Percentiles rank a stretch among this genome's conserved stretches.
phyloP scores from a whole-genome alignment of 2,329 filamentous ascomycete genomes.

The Cytospora piceae region DNA sequence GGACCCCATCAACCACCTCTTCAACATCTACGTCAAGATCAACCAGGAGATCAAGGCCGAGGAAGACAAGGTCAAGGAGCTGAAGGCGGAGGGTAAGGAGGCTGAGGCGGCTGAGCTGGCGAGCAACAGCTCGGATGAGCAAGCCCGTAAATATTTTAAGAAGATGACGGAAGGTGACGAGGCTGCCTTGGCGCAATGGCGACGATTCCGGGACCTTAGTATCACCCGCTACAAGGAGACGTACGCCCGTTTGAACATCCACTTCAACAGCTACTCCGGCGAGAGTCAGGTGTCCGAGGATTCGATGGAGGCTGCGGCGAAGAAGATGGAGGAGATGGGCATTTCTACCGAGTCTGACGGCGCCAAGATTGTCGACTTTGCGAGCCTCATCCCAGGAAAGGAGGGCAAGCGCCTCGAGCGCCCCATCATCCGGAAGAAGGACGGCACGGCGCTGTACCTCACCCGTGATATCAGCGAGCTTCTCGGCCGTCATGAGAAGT shows the following conservation, averaged over 20 bases:
- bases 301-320: constrained; percentile 66
- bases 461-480: constrained; percentile 79
- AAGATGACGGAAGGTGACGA: constrained; percentile 71
- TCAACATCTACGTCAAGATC: constrained; percentile 80
- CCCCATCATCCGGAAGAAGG: constrained; percentile 72
- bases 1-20: constrained; percentile 82
- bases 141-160: constrained; percentile 74
- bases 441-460: constrained; percentile 77
- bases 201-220: constrained; percentile 67
- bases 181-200: constrained; percentile 64
- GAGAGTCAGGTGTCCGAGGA: constrained; percentile 73
- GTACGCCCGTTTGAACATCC: constrained; percentile 71
- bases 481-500: constrained; percentile 64
- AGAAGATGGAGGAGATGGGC: constrained; percentile 64
- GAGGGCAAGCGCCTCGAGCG: constrained; percentile 71
- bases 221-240: constrained; percentile 70
- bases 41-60: constrained; percentile 69
- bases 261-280: constrained; percentile 74
- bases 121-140: constrained; percentile 64
- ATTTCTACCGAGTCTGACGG: constrained; percentile 73
- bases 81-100: constrained; percentile 58
- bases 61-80: constrained; percentile 65
- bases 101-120: constrained; percentile 53
- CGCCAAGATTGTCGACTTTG: constrained; percentile 73
- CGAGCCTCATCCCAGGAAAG: constrained; percentile 68